A percentile compares a stretch with the other conserved stretches of the same genome.
Conservation (phyloP, 2,329 filamentous ascomycete species). For the Fusarium brevicatenulatum region DNA sequence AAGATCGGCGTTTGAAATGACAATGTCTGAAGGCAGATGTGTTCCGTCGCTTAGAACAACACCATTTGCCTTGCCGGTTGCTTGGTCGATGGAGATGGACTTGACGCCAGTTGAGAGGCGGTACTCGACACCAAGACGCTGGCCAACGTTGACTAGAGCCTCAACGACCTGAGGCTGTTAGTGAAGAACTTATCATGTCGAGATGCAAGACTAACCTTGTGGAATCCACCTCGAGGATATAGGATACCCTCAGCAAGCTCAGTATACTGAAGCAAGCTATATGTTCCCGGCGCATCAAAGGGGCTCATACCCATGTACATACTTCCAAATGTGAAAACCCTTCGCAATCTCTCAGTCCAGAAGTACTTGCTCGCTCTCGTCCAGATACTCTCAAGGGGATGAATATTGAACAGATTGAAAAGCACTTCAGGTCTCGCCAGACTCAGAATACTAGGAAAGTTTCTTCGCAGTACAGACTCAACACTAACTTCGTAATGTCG, state of each 20-base stretch:
- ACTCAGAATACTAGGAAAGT: conserved; percentile 70
- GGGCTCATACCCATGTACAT: conserved; percentile 89
- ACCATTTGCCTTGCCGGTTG: conserved; percentile 59
- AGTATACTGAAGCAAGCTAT: conserved; percentile 76
- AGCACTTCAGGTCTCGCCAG: conserved; percentile 70
- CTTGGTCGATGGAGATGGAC: conserved; percentile 61
- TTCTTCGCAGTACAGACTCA: conserved; percentile 71
- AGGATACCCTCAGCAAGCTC: conserved; percentile 81
- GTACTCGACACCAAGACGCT: conserved; percentile 70
- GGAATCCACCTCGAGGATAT: conserved; percentile 78
- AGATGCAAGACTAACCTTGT: conserved; percentile 50
- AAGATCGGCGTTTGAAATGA: conserved; percentile 78
- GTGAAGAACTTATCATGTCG: accelerated
- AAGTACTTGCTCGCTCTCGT: conserved; percentile 73
- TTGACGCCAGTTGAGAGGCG: conserved; percentile 67
- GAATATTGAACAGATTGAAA: conserved; percentile 66
- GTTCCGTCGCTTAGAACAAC: conserved; percentile 69
- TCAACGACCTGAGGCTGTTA: conserved; percentile 59
- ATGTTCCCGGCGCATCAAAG: conserved; percentile 79
- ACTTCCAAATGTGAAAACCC: conserved; percentile 80
- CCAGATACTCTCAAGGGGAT: conserved; percentile 79
- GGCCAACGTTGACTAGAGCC: conserved; percentile 70
- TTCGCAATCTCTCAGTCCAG: conserved; percentile 72
- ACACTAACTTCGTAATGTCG: conserved; percentile 76
- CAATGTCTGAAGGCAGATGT: conserved; percentile 69